Conservation (phyloP, 495 filamentous ascomycete species). For the Extremus antarcticus region DNA sequence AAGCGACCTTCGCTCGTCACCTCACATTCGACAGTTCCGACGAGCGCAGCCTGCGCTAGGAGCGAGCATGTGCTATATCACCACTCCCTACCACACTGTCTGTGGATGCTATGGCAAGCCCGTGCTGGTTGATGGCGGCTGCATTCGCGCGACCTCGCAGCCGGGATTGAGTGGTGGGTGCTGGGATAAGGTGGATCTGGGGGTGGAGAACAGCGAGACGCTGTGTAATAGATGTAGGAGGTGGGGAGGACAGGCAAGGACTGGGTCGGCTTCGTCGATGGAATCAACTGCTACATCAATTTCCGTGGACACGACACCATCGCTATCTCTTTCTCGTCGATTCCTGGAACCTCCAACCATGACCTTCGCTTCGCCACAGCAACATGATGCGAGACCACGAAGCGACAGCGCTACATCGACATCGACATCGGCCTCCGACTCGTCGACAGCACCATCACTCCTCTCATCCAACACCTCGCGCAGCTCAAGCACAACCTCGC, state of each 20-base stretch:
- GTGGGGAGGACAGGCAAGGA: background rate
- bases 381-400: too few relatives aligned
- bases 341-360: too few relatives aligned
- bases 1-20: background rate
- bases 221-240: background rate
- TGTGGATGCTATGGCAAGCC: slow-evolving; percentile 5
- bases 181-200: slow-evolving; percentile 7
- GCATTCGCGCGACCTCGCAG: slow-evolving; percentile 9
- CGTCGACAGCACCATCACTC: background rate
- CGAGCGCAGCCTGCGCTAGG: background rate
- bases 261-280: too few relatives aligned
- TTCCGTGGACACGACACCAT: too few relatives aligned
- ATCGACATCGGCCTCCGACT: background rate
- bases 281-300: too few relatives aligned
- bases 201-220: background rate
- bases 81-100: slow-evolving; percentile 4
- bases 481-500: too few relatives aligned
- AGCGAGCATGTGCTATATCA: slow-evolving; percentile 9
- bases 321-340: too few relatives aligned
- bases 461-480: too few relatives aligned
- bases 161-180: background rate
- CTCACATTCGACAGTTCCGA: background rate
- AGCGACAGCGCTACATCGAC: too few relatives aligned
- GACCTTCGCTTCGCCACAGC: too few relatives aligned
- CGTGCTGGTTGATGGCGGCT: background rate